Evolutionary conservation across 2,329 filamentous ascomycete genomes (phyloP).

Genomic region (Phaeosphaeriaceae sp.): DNA sequence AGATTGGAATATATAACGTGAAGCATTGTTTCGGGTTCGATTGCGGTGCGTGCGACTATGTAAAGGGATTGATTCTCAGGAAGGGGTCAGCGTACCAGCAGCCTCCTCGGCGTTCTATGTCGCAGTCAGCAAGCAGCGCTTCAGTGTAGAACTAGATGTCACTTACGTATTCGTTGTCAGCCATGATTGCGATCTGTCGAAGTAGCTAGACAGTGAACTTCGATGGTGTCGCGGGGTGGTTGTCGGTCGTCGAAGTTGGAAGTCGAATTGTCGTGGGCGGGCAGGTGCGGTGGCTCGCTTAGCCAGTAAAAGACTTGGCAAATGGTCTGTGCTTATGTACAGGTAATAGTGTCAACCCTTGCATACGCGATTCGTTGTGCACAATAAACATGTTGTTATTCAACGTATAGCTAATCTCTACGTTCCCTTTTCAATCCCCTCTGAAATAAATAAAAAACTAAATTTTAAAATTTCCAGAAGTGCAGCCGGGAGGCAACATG

Average conservation of each 20-base stretch:
- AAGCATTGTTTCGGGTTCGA: conserved; percentile 11
- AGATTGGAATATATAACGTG: neutral
- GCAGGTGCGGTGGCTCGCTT: neutral
- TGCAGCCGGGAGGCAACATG: too few species aligned
- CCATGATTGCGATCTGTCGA: conserved; percentile 71
- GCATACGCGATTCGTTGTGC: too few species aligned
- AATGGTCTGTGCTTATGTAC: neutral
- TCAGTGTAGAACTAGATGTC: conserved; percentile 21
- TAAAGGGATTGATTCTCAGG: conserved; percentile 12
- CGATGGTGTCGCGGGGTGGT: conserved; percentile 42
- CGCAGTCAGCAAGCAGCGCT: conserved; percentile 28
- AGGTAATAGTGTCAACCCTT: neutral
- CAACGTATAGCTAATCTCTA: too few species aligned
- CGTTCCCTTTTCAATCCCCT: too few species aligned
- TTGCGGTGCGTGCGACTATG: conserved; percentile 3
- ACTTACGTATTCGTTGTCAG: conserved; percentile 88
- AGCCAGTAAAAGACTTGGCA: conserved; percentile 1
- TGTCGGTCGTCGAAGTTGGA: conserved; percentile 23
- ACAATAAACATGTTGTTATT: too few species aligned
- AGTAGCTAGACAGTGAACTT: conserved; percentile 52
- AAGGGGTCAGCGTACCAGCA: conserved; percentile 65
- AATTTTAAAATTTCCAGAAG: too few species aligned
- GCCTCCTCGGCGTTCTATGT: conserved; percentile 92
- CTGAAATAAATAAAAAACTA: too few species aligned
- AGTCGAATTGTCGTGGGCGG: conserved; percentile 6